Evolutionary conservation across 169 alveolate genomes (phyloP), one percentile per base, ranked within the genome.

Genomic region (Babesia divergens): DNA sequence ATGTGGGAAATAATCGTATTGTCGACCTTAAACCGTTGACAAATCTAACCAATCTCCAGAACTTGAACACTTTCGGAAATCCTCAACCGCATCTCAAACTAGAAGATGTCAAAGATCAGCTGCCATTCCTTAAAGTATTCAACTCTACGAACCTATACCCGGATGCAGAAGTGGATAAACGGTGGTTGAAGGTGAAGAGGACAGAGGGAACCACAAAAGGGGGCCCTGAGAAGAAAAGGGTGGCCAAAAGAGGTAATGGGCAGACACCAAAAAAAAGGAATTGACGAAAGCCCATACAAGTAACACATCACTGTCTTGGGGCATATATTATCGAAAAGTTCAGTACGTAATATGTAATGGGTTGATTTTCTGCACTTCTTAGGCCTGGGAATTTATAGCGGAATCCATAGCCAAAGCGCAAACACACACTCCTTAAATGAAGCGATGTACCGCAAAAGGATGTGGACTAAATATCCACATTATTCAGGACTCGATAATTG

Each of bases 1-100:
- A 76, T 35, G 34, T 76, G 14, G 85, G 85, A 29, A 76, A 66
- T 38, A 76, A 76, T 54, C 53, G 65, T 42, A 43, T 76, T 4
- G 71, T 65, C 2, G 72, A 76, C 38, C 35, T 65, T 37, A 76
- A 50, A 28, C 62, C 69, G 6, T 20, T 76, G 34, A 38, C 20
- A 9, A 58, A 65, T 29, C 47, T 65, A 9, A 32, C 7, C 22
- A 76, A 76, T 29, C 60, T 76, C 46, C 66, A 55, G 43, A 65
- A 76, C 29, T 38, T 76, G 26, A 76, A 76, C 66, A 38, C 66
- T 8, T 29, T 68, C 32, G 79, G 79, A 20, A 76, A 76, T 59
- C 70, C 65, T 14, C 54, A 32, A 40, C 58, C 72, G 6, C 51
- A 60, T 22, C 51, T 53, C 26, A 29, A 34, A 18, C 55, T 56